phyloP scores from a whole-genome alignment of 345 rosid species.

The Tarenaya hassleriana region DNA sequence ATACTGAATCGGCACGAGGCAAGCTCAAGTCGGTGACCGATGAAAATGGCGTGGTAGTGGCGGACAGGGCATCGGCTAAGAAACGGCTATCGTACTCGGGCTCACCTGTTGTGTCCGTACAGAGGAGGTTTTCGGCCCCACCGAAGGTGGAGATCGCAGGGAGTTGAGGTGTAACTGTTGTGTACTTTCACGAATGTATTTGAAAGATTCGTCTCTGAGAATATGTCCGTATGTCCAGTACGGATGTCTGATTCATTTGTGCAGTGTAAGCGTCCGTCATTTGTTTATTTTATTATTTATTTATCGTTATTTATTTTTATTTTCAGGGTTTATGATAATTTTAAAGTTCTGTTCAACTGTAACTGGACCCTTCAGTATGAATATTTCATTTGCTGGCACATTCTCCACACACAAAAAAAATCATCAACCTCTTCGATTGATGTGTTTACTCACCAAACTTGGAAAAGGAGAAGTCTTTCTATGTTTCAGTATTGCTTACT shows the following conservation, averaged over 20 bases:
- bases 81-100: constrained; percentile 76
- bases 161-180: constrained; percentile 14
- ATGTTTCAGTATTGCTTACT: no score
- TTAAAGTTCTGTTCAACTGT: no score
- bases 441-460: no score
- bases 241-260: constrained; percentile 28
- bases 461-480: no score
- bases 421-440: no score
- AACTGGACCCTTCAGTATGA: no score
- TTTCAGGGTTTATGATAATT: no score
- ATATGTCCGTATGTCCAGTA: constrained; percentile 18
- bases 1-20: constrained; percentile 82
- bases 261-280: constrained; percentile 31
- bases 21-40: constrained; percentile 64
- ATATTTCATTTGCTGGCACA: no score
- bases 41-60: constrained; percentile 34
- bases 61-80: constrained; percentile 61
- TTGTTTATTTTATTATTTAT: constrained; percentile 10
- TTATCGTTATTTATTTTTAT: constrained; percentile 14
- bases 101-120: constrained; percentile 54
- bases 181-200: not conserved
- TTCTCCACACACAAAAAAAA: no score
- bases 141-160: constrained; percentile 55
- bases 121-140: constrained; percentile 72
- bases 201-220: not conserved